Evolutionary conservation across 768 basidiomycete genomes (phyloP), one percentile per base, ranked within the genome.

Genomic region (Hemileccinum impolitum): DNA sequence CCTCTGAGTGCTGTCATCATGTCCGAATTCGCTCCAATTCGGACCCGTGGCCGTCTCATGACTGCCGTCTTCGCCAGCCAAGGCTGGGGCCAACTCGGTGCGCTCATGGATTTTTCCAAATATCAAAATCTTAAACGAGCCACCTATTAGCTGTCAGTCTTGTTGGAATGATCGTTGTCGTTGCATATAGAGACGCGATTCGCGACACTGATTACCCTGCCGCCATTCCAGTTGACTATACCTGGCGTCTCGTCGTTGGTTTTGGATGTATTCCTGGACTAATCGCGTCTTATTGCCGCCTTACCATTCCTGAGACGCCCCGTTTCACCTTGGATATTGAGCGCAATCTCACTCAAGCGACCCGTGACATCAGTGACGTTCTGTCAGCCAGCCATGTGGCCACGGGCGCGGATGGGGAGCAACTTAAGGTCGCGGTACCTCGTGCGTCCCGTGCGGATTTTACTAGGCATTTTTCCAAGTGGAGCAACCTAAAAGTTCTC

Each of bases 271-370:
- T 95, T 38, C 90, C 92, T 35, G 92, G 81, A 43, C 72, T 75
- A 37, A 65, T 91, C 43, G 89, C 89, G 14, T 79, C 90, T 44
- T 94, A 90, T 74, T 91, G 87, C 82, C 89, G 92, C 60, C 75
- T 92, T 35, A 93, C 91, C 26, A 91, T 94, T 61, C 90, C 90
- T 12, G 91, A 94, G 67, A 93, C 91, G 1, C 92, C 92, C 25
- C 90, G 92, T 53, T 84, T 77, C 69, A 94, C 90, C 51, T 90
- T 94, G 86, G 91, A 94, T 73, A 80, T 94, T 53, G 87, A 90
- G 65, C 74, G 72, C 37, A 91, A 94, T 62, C 73, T 94, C 45
- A 71, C 77, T 50, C 86, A 84, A 61, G 92, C 90, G 9, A 57
- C 79, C 3, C 69, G 75, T 43, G 90, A 94, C 56, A 87, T 92